Conservation (phyloP, 352 stramenopile species). For the Pythium angustatum region DNA sequence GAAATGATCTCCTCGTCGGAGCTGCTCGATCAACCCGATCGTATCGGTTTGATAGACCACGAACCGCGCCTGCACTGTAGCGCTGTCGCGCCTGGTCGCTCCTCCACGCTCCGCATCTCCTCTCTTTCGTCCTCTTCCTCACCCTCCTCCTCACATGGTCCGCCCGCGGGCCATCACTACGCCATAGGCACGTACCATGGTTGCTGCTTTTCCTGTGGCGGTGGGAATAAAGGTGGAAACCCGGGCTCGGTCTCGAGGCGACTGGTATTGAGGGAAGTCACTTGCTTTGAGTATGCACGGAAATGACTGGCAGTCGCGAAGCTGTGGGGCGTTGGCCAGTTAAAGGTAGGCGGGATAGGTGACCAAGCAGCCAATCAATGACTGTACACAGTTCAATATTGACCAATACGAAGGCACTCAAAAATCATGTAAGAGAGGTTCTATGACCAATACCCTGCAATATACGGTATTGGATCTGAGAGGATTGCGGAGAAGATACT, state of each 20-base stretch:
- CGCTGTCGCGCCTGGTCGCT: not conserved
- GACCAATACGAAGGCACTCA: slow-evolving; percentile 6
- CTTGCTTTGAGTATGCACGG: slow-evolving; percentile 64
- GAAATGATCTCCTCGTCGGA: too few relatives aligned
- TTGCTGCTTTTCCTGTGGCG: slow-evolving; percentile 87
- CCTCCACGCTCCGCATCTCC: not conserved
- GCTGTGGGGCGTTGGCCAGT: slow-evolving; percentile 44
- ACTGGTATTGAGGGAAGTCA: slow-evolving; percentile 43
- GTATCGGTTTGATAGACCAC: too few relatives aligned
- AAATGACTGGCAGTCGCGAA: slow-evolving; percentile 86
- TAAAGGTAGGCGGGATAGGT: slow-evolving; percentile 25
- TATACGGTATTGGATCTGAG: not conserved
- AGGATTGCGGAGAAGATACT: slow-evolving; percentile 1
- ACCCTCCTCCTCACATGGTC: not conserved
- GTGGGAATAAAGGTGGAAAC: slow-evolving; percentile 75
- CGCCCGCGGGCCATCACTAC: too few relatives aligned
- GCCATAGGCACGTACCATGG: slow-evolving; percentile 69
- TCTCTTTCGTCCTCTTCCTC: not conserved
- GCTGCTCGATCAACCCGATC: too few relatives aligned
- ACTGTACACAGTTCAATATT: slow-evolving; percentile 23
- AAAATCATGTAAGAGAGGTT: slow-evolving; percentile 7
- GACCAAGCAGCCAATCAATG: slow-evolving; percentile 33
- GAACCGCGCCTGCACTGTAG: too few relatives aligned
- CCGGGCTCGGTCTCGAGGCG: slow-evolving; percentile 25
- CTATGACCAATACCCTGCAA: not conserved